Base-by-base conservation (phyloP, 1,284 basidiomycete species). In the Cystobasidium sp. region DNA sequence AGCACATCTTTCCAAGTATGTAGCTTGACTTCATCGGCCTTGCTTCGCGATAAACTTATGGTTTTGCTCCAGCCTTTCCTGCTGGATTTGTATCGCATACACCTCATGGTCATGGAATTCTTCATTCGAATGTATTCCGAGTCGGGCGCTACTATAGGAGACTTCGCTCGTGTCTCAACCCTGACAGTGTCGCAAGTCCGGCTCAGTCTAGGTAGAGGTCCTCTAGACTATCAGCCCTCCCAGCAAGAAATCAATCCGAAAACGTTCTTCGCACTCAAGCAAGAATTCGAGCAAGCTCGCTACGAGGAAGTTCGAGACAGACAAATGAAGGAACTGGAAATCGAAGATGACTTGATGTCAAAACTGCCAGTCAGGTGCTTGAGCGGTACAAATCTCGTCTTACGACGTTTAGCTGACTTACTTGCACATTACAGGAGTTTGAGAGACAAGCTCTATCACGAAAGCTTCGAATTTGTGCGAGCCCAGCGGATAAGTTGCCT, bases 41-140 rank as follows among this genome's bases (percentile, higher is more conserved):
- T 79, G 64, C 56, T 65, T 77, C 75, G 10, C 68, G 68, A 52
- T 91, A 91, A 91, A 91, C 90, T 8, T 91, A 4, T 90, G 6
- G 1, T 12, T 39, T 24, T 46, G 0, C 95, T 93, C 83, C 90
- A 93, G 78, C 93, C 93, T 0, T 94, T 94, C 84, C 90, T 97
- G 82, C 86, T 97, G 75, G 91, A 92, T 78, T 93, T 95, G 81
- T 87, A 88, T 20, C 89, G 88, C 75, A 89, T 96, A 10, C 95
- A 98, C 82, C 85, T 87, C 6, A 84, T 96, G 4, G 91, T 91
- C 1, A 88, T 92, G 39, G 88, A 88, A 71, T 97, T 97, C 85
- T 97, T 97, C 84, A 84, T 94, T 39, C 88, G 93, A 44, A 96
- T 98, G 90, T 98, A 94, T 94, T 89, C 87, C 79, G 94, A 97